Evolutionary conservation across 2,329 filamentous ascomycete species (phyloP).

Genomic region (Colletotrichum tropicale): DNA sequence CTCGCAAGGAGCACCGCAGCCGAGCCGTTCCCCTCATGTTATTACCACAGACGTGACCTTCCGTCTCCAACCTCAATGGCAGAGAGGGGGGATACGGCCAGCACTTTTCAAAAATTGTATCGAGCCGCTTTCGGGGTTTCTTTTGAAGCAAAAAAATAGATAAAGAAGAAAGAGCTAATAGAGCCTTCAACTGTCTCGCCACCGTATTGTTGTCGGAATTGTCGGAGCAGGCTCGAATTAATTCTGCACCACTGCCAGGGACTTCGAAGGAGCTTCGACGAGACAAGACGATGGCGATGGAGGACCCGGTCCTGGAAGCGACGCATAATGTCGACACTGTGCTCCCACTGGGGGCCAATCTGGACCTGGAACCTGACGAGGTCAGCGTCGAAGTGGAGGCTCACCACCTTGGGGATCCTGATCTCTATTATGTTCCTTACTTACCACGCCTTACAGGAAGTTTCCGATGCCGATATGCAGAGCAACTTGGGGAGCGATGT

Average conservation of each 20-base stretch:
- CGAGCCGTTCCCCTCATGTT: not conserved
- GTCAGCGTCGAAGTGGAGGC: not conserved
- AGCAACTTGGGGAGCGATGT: constrained; percentile 18
- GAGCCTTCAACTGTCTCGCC: not conserved
- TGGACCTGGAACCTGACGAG: constrained; percentile 19
- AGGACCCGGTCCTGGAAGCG: not conserved
- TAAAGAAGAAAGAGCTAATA: not conserved
- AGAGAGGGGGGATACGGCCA: not conserved
- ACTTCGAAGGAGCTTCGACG: not conserved
- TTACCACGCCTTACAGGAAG: not conserved
- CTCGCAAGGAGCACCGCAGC: not conserved
- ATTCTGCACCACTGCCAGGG: not conserved
- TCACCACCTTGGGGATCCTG: not conserved
- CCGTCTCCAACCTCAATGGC: not conserved
- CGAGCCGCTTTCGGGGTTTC: not conserved
- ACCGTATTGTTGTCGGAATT: not conserved
- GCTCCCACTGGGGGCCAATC: not conserved
- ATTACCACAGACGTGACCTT: not conserved
- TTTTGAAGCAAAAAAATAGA: not conserved
- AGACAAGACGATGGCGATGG: constrained; percentile 3
- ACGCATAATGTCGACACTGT: not conserved
- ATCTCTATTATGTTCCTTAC: not conserved
- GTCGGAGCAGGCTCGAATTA: not conserved
- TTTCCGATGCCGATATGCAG: constrained; percentile 15
- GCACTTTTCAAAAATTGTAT: not conserved